Base-by-base conservation (phyloP, 768 basidiomycete species). In the Clitopilus hobsonii region DNA sequence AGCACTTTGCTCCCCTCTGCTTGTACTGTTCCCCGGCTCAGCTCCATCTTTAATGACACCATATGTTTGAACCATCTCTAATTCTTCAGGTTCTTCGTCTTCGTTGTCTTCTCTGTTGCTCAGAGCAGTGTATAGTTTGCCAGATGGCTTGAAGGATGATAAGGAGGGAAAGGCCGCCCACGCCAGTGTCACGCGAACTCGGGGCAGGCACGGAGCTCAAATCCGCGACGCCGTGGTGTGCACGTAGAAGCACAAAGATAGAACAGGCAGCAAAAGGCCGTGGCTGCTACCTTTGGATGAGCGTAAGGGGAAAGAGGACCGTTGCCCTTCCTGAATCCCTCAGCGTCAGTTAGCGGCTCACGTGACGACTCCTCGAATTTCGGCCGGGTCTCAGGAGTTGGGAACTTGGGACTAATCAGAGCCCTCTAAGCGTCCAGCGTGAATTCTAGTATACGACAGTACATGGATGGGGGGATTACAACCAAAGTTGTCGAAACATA, bases 41-140 rank as follows among this genome's bases (percentile, higher is more conserved):
- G 61, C 60, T 36, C 60, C 62, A 53, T 66, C 67, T 62, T 63
- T 72, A 32, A 76, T 76, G n/a, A 81, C 72, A 41, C 88, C 88
- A 60, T 92, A 93, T 5, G 78, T 77, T 54, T 82, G 83, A 28
- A 81, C 77, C 88, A 89, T 91, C 63, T 86, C 82, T 76, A 76
- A 11, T 23, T 45, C 41, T 23, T 45, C 41, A 20, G 14, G 77
- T 30, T 58, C 53, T 38, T 67, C 67, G 53, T 65, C 61, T 55
- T 70, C 60, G 18, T 45, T 18, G 14, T 45, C 13, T 11, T 36
- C 32, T 11, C 32, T 20, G 41, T 45, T 45, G 18, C 22, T 45
- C 10, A 45, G 41, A 45, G 22, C 8, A 8, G 41, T 45, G 22
- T 45, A 45, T 4, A 10, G n/a, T 8, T 18, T 45, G 18, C 14